Percentiles rank a stretch among this genome's conserved stretches.
Conservation (phyloP, 768 basidiomycete genomes). For the Kwoniella mangroviensis region DNA sequence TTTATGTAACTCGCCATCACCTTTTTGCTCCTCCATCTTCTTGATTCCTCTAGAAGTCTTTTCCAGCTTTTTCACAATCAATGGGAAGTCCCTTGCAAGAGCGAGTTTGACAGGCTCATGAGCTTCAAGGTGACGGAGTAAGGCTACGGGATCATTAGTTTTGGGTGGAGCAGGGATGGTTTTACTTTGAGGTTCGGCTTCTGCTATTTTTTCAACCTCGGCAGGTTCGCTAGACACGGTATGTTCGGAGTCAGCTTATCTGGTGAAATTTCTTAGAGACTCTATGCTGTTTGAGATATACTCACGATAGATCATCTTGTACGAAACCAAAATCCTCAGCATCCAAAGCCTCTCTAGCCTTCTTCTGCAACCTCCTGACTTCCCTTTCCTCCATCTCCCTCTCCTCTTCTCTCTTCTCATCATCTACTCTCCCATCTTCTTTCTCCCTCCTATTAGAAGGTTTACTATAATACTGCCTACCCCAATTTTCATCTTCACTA, state of each 20-base stretch:
- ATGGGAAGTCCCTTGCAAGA: slow-evolving; percentile 54
- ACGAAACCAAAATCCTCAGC: slow-evolving; percentile 80
- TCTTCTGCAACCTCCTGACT: slow-evolving; percentile 75
- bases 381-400: slow-evolving; percentile 87
- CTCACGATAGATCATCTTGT: slow-evolving; percentile 58
- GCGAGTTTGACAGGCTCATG: slow-evolving; percentile 56
- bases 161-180: slow-evolving; percentile 36
- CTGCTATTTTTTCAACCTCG: background rate
- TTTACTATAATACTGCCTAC: slow-evolving; percentile 76
- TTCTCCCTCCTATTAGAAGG: slow-evolving; percentile 55
- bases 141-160: slow-evolving; percentile 34
- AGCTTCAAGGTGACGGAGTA: slow-evolving; percentile 48
- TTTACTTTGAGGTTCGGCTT: slow-evolving; percentile 7
- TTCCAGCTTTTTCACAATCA: slow-evolving; percentile 50
- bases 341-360: slow-evolving; percentile 69
- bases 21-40: slow-evolving; percentile 48
- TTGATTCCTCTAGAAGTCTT: slow-evolving; percentile 54
- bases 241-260: no score
- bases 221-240: no score
- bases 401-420: slow-evolving; percentile 83
- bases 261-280: background rate
- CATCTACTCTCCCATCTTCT: slow-evolving; percentile 65
- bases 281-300: background rate
- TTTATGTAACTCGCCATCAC: slow-evolving; percentile 47
- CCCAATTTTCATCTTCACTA: slow-evolving; percentile 74